Percentiles rank a stretch among this genome's conserved stretches.
Conservation (phyloP, 1,284 basidiomycete species). For the Boletellus sp. region DNA sequence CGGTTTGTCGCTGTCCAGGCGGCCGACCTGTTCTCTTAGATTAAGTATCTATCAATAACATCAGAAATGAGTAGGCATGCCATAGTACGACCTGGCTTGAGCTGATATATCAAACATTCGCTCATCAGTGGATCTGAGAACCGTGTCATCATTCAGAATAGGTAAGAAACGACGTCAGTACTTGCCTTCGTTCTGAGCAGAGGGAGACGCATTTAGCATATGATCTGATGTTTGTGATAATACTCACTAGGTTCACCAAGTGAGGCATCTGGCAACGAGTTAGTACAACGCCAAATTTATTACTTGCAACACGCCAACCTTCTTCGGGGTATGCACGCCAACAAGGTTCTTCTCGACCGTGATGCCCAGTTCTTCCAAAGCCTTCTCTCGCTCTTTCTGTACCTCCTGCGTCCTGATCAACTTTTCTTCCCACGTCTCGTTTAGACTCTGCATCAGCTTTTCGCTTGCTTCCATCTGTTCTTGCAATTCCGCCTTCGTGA, state of each 20-base stretch:
- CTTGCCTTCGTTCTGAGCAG: conserved; percentile 75
- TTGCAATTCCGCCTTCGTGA: conserved; percentile 94
- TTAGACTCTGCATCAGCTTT: conserved; percentile 94
- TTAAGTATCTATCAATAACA: conserved; percentile 15
- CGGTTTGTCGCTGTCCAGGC: conserved; percentile 72
- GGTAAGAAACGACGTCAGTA: conserved; percentile 4
- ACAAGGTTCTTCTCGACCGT: conserved; percentile 95
- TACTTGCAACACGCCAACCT: conserved; percentile 42
- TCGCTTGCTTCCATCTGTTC: conserved; percentile 96
- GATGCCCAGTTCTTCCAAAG: conserved; percentile 95
- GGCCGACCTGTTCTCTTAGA: conserved; percentile 58
- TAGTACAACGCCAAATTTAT: conserved; percentile 7
- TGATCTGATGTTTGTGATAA: conserved; percentile 13
- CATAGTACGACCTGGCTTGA: conserved; percentile 84
- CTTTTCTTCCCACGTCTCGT: conserved; percentile 99
- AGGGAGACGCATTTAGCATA: conserved; percentile 11
- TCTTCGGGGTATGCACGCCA: conserved; percentile 99
- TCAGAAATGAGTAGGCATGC: conserved; percentile 35
- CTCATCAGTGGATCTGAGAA: conserved; percentile 79
- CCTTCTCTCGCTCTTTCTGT: conserved; percentile 94
- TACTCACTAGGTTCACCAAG: conserved; percentile 85
- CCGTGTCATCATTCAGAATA: conserved; percentile 16
- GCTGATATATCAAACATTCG: conserved; percentile 92
- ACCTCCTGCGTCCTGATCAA: conserved; percentile 89
- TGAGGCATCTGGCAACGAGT: conserved; percentile 73